Evolutionary conservation across 2,329 filamentous ascomycete species (phyloP).

Genomic region (Monosporascus ibericus): DNA sequence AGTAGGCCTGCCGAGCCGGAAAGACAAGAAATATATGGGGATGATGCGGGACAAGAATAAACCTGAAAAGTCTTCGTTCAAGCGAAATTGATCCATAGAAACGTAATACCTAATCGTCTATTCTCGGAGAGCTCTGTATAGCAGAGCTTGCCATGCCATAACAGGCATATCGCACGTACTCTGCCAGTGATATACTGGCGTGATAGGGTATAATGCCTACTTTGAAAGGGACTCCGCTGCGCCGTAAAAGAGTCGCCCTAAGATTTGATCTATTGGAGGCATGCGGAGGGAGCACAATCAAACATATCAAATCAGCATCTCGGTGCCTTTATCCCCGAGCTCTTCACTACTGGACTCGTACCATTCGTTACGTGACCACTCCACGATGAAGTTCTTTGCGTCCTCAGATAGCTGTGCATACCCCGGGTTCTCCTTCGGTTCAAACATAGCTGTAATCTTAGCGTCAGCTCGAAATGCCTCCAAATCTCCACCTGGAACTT

Average conservation of each 20-base stretch:
- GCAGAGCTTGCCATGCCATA: no score
- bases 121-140: no score
- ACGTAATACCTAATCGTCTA: no score
- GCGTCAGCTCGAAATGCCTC: slow-evolving; percentile 44
- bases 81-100: not conserved
- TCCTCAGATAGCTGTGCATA: slow-evolving; percentile 62
- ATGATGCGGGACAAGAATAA: slow-evolving; percentile 5
- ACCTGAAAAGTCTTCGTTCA: not conserved
- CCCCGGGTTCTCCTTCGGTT: slow-evolving; percentile 63
- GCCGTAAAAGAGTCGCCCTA: no score
- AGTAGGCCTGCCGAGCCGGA: slow-evolving; percentile 18
- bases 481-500: slow-evolving; percentile 68
- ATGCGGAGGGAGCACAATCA: not conserved
- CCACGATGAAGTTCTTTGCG: slow-evolving; percentile 57
- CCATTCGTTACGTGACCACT: slow-evolving; percentile 62
- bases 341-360: slow-evolving; percentile 46
- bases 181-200: no score
- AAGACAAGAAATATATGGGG: slow-evolving; percentile 4
- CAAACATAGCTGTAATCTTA: slow-evolving; percentile 58
- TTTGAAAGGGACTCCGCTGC: no score
- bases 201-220: not conserved
- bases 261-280: no score
- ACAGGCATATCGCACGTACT: no score
- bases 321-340: slow-evolving; percentile 23
- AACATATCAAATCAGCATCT: not conserved